Conservation (phyloP, 257 asterid species). For the Solanum gracilifrons region DNA sequence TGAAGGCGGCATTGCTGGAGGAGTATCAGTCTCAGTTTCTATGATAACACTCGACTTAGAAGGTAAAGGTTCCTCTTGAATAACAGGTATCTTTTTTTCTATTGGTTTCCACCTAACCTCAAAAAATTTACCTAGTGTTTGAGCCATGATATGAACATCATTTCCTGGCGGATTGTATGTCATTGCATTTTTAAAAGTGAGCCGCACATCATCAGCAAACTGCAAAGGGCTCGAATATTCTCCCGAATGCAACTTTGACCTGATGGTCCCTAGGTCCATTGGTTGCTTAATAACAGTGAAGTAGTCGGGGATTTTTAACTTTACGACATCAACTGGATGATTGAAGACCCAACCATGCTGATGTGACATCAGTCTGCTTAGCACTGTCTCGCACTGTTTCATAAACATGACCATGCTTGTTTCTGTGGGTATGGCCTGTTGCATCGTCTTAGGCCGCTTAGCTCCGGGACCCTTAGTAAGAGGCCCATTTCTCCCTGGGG, state of each 20-base stretch:
- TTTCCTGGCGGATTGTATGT: slow-evolving; percentile 82
- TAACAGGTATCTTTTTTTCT: slow-evolving; percentile 24
- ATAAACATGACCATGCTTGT: slow-evolving; percentile 35
- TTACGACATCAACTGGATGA: slow-evolving; percentile 66
- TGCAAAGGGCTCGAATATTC: slow-evolving; percentile 45
- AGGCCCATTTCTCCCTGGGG: slow-evolving; percentile 46
- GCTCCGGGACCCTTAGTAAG: slow-evolving; percentile 39
- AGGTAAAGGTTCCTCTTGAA: slow-evolving; percentile 3
- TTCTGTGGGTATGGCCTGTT: slow-evolving; percentile 20
- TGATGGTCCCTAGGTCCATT: slow-evolving; percentile 86
- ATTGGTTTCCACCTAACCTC: slow-evolving; percentile 73
- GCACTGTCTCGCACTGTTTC: slow-evolving; percentile 59
- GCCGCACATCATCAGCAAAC: slow-evolving; percentile 67
- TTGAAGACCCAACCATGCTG: slow-evolving; percentile 52
- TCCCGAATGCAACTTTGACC: slow-evolving; percentile 39
- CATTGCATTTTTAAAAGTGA: slow-evolving; percentile 83
- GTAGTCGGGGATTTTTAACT: slow-evolving; percentile 64
- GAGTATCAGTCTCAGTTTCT: slow-evolving; percentile 62
- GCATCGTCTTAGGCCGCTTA: slow-evolving; percentile 23
- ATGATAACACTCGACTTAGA: slow-evolving; percentile 34
- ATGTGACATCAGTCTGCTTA: slow-evolving; percentile 46
- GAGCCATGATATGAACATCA: slow-evolving; percentile 60
- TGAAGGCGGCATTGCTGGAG: slow-evolving; percentile 33
- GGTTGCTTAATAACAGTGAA: slow-evolving; percentile 66
- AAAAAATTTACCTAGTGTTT: slow-evolving; percentile 33